Evolutionary conservation across 805 yeast genomes (phyloP).

Genomic region (Ogataea trehalophila): DNA sequence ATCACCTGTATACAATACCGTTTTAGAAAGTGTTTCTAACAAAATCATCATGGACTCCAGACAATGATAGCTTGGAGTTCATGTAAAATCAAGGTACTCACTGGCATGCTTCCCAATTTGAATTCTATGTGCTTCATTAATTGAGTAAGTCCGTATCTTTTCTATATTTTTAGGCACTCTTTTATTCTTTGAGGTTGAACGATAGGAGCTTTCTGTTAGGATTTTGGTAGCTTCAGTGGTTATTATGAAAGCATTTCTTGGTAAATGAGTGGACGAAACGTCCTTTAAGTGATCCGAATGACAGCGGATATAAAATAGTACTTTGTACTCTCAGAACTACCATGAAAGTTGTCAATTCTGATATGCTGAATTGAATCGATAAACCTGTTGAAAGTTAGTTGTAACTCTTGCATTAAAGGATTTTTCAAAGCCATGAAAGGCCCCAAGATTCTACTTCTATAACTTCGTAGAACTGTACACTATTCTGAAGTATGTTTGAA

Average conservation of each 20-base stretch:
- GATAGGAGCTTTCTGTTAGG: not conserved
- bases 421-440: too few relatives aligned
- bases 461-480: too few relatives aligned
- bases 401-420: not conserved
- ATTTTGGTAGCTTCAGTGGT: slow-evolving; percentile 4
- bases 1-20: slow-evolving; percentile 17
- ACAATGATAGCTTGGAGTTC: slow-evolving; percentile 19
- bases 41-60: slow-evolving; percentile 18
- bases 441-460: too few relatives aligned
- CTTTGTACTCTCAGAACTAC: not conserved
- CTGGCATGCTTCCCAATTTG: not conserved
- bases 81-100: slow-evolving; percentile 1
- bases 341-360: slow-evolving; percentile 12
- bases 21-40: not conserved
- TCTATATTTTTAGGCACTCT: not conserved
- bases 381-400: slow-evolving; percentile 11
- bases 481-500: too few relatives aligned
- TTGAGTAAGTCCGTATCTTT: not conserved
- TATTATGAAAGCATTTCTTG: not conserved
- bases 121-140: not conserved
- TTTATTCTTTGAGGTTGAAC: too few relatives aligned
- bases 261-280: not conserved
- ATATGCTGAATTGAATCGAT: slow-evolving; percentile 8
- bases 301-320: slow-evolving; percentile 18
- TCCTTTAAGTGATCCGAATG: slow-evolving; percentile 15